phyloP scores from a whole-genome alignment of 768 basidiomycete species.

The Podaxis sp. region DNA sequence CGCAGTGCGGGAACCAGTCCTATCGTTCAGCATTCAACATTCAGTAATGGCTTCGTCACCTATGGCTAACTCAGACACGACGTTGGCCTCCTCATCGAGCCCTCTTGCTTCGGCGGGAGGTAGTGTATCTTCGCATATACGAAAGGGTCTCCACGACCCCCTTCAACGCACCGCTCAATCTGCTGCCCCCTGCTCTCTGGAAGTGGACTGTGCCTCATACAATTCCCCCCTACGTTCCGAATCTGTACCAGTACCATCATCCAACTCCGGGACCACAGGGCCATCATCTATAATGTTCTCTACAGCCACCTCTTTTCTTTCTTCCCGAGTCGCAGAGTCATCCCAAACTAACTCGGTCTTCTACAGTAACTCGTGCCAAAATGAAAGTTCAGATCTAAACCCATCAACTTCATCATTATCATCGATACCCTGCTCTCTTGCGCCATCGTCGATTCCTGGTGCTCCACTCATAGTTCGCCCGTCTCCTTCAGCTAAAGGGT shows the following conservation, averaged over 20 bases:
- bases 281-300: slow-evolving; percentile 49
- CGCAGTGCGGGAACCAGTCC: slow-evolving; percentile 17
- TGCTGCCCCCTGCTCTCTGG: too few relatives aligned
- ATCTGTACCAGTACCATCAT: slow-evolving; percentile 49
- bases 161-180: slow-evolving; percentile 22
- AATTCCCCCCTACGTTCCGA: slow-evolving; percentile 32
- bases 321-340: slow-evolving; percentile 51
- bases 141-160: slow-evolving; percentile 22
- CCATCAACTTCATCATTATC: slow-evolving; percentile 37
- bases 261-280: slow-evolving; percentile 55
- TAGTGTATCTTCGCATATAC: slow-evolving; percentile 22
- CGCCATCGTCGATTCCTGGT: slow-evolving; percentile 17
- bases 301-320: slow-evolving; percentile 26
- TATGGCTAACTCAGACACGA: slow-evolving; percentile 13
- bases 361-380: slow-evolving; percentile 41
- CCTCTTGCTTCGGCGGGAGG: slow-evolving; percentile 21
- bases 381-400: slow-evolving; percentile 48
- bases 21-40: slow-evolving; percentile 1
- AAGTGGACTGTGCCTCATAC: slow-evolving; percentile 19
- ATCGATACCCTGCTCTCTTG: slow-evolving; percentile 36
- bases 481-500: slow-evolving; percentile 11
- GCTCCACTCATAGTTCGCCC: slow-evolving; percentile 21
- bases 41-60: slow-evolving; percentile 23
- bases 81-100: slow-evolving; percentile 23
- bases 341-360: slow-evolving; percentile 31